phyloP scores from a whole-genome alignment of 306 rosid genomes.

The Crataegus laevigata region DNA sequence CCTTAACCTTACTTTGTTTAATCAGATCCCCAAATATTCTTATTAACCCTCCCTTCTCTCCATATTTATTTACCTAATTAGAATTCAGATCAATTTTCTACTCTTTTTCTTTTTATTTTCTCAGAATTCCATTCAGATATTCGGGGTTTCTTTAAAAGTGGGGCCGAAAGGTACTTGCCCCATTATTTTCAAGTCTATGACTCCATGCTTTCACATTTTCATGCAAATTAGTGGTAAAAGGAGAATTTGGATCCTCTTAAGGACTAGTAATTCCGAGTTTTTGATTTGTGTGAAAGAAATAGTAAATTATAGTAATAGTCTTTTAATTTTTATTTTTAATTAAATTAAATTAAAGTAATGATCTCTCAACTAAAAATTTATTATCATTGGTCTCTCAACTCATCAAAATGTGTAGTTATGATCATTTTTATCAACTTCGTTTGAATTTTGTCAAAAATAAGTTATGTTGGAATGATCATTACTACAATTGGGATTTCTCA shows the following conservation, averaged over 20 bases:
- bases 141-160: background rate
- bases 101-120: background rate
- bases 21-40: constrained; percentile 39
- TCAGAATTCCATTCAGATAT: background rate
- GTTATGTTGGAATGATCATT: too few species aligned
- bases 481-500: too few species aligned
- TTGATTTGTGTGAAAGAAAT: too few species aligned
- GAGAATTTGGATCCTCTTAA: too few species aligned
- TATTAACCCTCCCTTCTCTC: background rate
- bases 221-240: background rate
- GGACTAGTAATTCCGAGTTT: too few species aligned
- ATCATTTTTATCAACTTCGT: fast-evolving
- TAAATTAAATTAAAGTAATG: too few species aligned
- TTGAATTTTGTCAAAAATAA: too few species aligned
- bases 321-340: too few species aligned
- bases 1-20: background rate
- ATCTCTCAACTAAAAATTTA: fast-evolving
- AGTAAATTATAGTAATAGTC: too few species aligned
- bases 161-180: background rate
- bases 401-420: too few species aligned
- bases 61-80: background rate
- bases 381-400: fast-evolving
- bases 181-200: background rate
- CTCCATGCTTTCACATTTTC: background rate
- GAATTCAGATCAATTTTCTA: background rate